These are phyloP conservation scores for Talaromyces wortmannii DNA, from an alignment of 495 filamentous ascomycete species.

Conservation along the genomic window DNA sequence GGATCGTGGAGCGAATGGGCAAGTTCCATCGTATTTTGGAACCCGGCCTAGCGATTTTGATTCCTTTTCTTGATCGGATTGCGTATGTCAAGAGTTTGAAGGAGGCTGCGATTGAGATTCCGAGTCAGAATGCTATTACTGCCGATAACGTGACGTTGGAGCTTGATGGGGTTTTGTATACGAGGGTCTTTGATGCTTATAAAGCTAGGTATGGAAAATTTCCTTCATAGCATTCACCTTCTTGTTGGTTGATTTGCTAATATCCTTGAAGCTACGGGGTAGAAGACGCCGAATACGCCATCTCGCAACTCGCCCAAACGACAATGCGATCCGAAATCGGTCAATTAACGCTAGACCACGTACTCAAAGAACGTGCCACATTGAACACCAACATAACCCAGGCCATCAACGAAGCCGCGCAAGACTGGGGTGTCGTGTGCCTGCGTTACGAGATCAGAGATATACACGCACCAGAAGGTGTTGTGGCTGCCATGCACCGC, in stretches of 20 bases:
- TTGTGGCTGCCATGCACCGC: slow-evolving; percentile 95
- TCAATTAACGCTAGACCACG: slow-evolving; percentile 91
- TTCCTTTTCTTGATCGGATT: slow-evolving; percentile 91
- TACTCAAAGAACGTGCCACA: slow-evolving; percentile 89
- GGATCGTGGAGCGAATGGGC: slow-evolving; percentile 99
- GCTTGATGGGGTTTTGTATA: slow-evolving; percentile 92
- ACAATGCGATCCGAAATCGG: slow-evolving; percentile 99
- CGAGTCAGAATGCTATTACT: slow-evolving; percentile 92
- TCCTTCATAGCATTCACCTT: background rate
- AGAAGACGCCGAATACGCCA: slow-evolving; percentile 97
- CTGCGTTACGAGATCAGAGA: slow-evolving; percentile 96
- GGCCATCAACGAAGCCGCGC: slow-evolving; percentile 95
- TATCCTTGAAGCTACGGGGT: slow-evolving; percentile 72
- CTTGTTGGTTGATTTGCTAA: background rate
- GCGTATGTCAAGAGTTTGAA: slow-evolving; percentile 97
- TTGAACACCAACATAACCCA: slow-evolving; percentile 97
- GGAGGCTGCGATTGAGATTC: slow-evolving; percentile 93
- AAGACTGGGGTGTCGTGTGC: slow-evolving; percentile 94
- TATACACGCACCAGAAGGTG: slow-evolving; percentile 89
- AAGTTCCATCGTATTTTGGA: slow-evolving; percentile 89
- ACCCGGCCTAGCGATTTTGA: slow-evolving; percentile 81
- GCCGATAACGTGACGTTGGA: slow-evolving; percentile 97
- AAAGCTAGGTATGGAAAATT: slow-evolving; percentile 67
- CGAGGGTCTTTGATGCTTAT: slow-evolving; percentile 92
- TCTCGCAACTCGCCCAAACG: slow-evolving; percentile 94